Base-by-base conservation (phyloP, 2,329 filamentous ascomycete genomes). In the Phyllosticta ampelicida region DNA sequence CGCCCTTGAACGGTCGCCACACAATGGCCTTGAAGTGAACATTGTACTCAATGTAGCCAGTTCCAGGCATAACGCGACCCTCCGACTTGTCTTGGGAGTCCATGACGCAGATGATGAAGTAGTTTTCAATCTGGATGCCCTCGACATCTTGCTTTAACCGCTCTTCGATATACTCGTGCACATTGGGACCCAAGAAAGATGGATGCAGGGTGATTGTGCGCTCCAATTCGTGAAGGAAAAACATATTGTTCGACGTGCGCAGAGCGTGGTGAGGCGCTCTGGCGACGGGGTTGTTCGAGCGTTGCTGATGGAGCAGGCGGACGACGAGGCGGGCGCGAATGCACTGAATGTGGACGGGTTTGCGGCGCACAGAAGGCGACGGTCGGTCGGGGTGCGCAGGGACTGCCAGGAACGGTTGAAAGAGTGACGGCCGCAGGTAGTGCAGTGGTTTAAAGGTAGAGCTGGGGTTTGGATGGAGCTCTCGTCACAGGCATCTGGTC, bases 91-190 rank as follows among this genome's bases (percentile, higher is more conserved):
- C 89, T 67, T 95, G 91, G 53, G 91, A 89, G 73, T 96, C 91
- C 84, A 99, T 92, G 68, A 99, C 95, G 69, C 90, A 94, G 66
- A 99, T 94, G 70, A 99, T 95, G 74, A 94, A 97, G 78, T 95
- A 96, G 71, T 89, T 90, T 60, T 94, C 94, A 2, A 90, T 94
- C 74, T 91, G 96, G 49, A 89, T 92, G 21, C 94, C 94, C 75
- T 99, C 94, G 62, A 96, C 90, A 70, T 97, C 92, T 69, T 89
- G 86, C 63, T 96, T 82, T 26, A 99, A 84, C 73, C 92, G 90
- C 65, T 87, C 86, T 55, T 88, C 92, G 48, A 99, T 88, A 66
- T 95, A 86, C 65, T 95, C 87, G 67, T 92, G 86, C 79, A 96
- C 95, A 70, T 94, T 90, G 62, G 89, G 86, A 60, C 91, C 91